Conservation (phyloP, 2,329 filamentous ascomycete genomes). For the Neofusicoccum umdonicola region DNA sequence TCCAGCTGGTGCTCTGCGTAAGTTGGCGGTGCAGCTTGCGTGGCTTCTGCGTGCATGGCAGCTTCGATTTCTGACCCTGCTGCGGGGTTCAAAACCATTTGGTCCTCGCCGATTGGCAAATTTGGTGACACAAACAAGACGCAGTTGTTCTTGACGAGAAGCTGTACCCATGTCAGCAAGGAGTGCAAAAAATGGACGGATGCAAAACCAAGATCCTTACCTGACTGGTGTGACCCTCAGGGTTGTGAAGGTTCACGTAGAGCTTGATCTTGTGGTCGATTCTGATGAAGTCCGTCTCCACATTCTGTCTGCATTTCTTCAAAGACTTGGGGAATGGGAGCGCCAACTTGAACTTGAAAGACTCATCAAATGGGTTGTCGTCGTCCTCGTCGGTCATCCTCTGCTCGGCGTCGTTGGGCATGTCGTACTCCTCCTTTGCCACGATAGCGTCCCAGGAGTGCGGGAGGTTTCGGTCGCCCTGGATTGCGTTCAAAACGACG, state of each 20-base stretch:
- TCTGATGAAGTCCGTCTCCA: conserved; percentile 85
- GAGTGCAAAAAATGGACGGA: background rate
- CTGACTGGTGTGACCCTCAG: conserved; percentile 92
- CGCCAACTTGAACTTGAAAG: conserved; percentile 58
- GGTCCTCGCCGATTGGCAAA: conserved; percentile 82
- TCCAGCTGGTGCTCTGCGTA: conserved; percentile 91
- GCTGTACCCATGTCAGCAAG: conserved; percentile 42
- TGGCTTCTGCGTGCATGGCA: conserved; percentile 55
- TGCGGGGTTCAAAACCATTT: conserved; percentile 42
- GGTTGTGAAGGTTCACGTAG: conserved; percentile 87
- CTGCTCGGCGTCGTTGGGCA: conserved; percentile 32
- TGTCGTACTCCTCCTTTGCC: conserved; percentile 31
- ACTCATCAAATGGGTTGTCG: conserved; percentile 51
- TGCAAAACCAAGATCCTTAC: conserved; percentile 43
- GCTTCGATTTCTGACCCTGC: conserved; percentile 22
- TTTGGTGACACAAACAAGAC: conserved; percentile 96
- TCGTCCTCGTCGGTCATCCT: conserved; percentile 25
- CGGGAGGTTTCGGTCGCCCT: conserved; percentile 29
- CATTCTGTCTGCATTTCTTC: conserved; percentile 81
- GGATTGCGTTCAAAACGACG: conserved; percentile 41
- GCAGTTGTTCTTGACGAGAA: conserved; percentile 85
- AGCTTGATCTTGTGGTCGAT: conserved; percentile 90
- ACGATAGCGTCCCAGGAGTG: conserved; percentile 28
- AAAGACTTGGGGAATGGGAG: conserved; percentile 76
- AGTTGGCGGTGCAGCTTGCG: conserved; percentile 76